Evolutionary conservation across 2,329 filamentous ascomycete genomes (phyloP).

Genomic region (Mycosphaerella sp.): DNA sequence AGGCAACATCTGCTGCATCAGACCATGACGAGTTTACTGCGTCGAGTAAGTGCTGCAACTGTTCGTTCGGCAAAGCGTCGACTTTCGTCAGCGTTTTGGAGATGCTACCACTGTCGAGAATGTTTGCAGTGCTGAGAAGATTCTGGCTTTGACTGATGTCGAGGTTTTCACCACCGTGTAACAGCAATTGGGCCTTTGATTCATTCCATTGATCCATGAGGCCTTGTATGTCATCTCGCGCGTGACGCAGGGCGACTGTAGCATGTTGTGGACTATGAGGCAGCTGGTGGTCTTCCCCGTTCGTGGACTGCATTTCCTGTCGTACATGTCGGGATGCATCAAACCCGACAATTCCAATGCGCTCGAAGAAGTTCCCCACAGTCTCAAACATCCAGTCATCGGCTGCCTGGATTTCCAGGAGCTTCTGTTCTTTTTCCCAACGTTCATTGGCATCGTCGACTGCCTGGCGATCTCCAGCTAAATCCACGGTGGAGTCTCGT

Average conservation of each 20-base stretch:
- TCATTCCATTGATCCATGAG: slow-evolving; percentile 30
- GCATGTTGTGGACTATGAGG: not conserved
- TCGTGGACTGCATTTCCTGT: slow-evolving; percentile 23
- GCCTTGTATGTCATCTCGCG: slow-evolving; percentile 21
- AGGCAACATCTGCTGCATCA: slow-evolving; percentile 47
- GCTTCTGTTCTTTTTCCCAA: slow-evolving; percentile 50
- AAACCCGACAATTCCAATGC: slow-evolving; percentile 43
- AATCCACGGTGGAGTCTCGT: slow-evolving; percentile 48
- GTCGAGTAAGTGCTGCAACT: slow-evolving; percentile 38
- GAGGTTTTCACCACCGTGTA: slow-evolving; percentile 25
- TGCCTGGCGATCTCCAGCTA: slow-evolving; percentile 38
- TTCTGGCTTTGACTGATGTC: slow-evolving; percentile 19
- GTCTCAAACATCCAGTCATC: slow-evolving; percentile 54
- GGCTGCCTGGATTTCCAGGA: slow-evolving; percentile 48
- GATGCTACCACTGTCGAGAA: slow-evolving; percentile 12
- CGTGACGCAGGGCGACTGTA: slow-evolving; percentile 14
- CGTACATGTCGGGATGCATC: slow-evolving; percentile 26
- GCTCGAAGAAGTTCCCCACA: slow-evolving; percentile 47
- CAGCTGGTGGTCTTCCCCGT: not conserved
- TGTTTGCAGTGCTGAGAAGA: slow-evolving; percentile 10
- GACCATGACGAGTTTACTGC: slow-evolving; percentile 44
- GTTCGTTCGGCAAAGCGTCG: slow-evolving; percentile 27
- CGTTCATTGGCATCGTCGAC: slow-evolving; percentile 44
- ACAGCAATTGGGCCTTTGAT: slow-evolving; percentile 23
- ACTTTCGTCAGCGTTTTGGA: slow-evolving; percentile 16